Evolutionary conservation across 2,329 filamentous ascomycete species (phyloP), one percentile per base, ranked within the genome.

Genomic region (Rhynchosporium graminicola): DNA sequence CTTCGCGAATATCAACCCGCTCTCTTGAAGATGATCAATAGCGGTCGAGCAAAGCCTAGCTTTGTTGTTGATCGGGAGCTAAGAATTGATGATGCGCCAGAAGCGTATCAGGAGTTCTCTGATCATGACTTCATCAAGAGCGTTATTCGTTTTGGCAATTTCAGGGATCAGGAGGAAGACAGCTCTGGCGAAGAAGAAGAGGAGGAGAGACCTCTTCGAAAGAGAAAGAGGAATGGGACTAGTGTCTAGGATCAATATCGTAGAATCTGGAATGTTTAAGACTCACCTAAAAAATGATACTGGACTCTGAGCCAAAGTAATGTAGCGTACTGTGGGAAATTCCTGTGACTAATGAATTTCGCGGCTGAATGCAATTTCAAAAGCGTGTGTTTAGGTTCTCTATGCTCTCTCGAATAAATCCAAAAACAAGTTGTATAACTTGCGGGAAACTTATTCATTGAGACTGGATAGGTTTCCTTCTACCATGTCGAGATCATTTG

Each of bases 51-150:
- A 12, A 54, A 54, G 36, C 51, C 51, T 28, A 54, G 51, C 10
- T 54, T 54, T 28, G 20, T 54, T 33, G 36, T 54, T 42, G 51
- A 54, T 29, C 51, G 51, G 10, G 51, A 54, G 20, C 15, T 54
- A 4, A 28, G 20, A 15, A 54, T 54, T 42, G 51, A 54, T 29
- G 51, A 54, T 28, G 51, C 51, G 3, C 51, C 51, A 4, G 51
- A 54, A 15, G 20, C 51, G 2, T 54, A 54, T n/a, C 51, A 54
- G 33, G 51, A 54, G n/a, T 54, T 54, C 51, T 54, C 51, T n/a
- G 51, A 54, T 42, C 51, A 29, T 28, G 51, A 54, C 10, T 28
- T 54, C 51, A 54, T 54, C 51, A 54, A 54, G 36, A 54, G 51
- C 15, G 51, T 54, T 12, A 54, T 54, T 10, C 51, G 51, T 6